A percentile compares a stretch with the other conserved stretches of the same genome.
These are phyloP conservation scores for Calocera viscosa DNA, from an alignment of 768 basidiomycete genomes.

Conservation along the genomic window DNA sequence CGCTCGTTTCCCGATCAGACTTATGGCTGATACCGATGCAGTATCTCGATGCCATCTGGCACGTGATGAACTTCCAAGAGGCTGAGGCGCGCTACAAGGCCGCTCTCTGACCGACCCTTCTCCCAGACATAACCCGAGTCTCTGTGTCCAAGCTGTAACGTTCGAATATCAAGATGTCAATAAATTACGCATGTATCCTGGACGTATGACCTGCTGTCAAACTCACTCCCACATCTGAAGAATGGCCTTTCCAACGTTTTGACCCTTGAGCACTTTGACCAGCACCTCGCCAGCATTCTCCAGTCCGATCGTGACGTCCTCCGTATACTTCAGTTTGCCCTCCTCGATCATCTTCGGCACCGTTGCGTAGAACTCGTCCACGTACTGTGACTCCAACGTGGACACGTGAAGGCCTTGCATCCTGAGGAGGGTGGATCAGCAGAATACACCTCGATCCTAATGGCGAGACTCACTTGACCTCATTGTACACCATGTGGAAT, in stretches of 20 bases:
- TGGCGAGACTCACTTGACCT: conserved; percentile 8
- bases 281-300: conserved; percentile 23
- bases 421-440: not conserved
- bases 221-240: not conserved
- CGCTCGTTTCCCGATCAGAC: not conserved
- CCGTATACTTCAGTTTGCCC: conserved; percentile 20
- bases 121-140: not conserved
- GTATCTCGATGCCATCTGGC: conserved; percentile 95
- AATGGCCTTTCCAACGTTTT: conserved; percentile 19
- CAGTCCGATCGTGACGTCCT: conserved; percentile 22
- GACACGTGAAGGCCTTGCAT: conserved; percentile 6
- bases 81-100: conserved; percentile 42
- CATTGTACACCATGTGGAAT: conserved; percentile 11
- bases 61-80: conserved; percentile 90
- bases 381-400: conserved; percentile 9
- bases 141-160: not conserved
- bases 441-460: not conserved
- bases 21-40: conserved; percentile 23
- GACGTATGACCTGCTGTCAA: not conserved
- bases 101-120: not conserved
- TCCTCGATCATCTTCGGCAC: conserved; percentile 19
- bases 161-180: not conserved
- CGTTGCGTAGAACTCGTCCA: conserved; percentile 14
- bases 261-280: conserved; percentile 18
- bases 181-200: not conserved